Conservation (phyloP, 371 early-diverging fungal genomes). For the Mucor racemosus region DNA sequence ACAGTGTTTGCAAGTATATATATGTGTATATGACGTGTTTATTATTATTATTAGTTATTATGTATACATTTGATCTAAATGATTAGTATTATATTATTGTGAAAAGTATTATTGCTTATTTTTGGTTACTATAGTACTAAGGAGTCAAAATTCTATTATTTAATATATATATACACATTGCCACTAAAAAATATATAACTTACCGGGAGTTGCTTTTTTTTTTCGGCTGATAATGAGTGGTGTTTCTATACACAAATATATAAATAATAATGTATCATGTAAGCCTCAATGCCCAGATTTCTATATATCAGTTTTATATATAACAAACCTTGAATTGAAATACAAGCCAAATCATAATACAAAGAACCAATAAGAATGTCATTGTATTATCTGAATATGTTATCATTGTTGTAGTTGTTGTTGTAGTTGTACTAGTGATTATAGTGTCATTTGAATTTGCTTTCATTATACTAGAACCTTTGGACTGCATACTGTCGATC, state of each 20-base stretch:
- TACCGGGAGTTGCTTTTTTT: conserved; percentile 3
- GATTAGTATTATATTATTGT: too few species aligned
- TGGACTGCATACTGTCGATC: not conserved
- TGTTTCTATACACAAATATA: not conserved
- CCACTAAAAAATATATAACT: not conserved
- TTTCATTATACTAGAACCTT: not conserved
- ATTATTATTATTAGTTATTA: not conserved
- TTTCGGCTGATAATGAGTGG: conserved; percentile 2
- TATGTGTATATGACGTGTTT: not conserved
- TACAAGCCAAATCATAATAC: conserved; percentile 1
- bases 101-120: not conserved
- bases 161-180: not conserved
- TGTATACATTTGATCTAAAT: not conserved
- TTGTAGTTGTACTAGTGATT: not conserved
- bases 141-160: not conserved
- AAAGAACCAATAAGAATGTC: not conserved
- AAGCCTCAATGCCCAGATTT: conserved; percentile 7
- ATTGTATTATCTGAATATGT: not conserved
- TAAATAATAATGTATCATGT: conserved; percentile 8
- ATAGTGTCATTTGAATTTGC: too few species aligned
- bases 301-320: not conserved
- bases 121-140: not conserved
- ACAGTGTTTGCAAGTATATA: not conserved
- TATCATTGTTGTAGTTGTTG: not conserved
- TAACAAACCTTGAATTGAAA: not conserved